phyloP scores from a whole-genome alignment of 2,329 filamentous ascomycete species.

The Calonectria ilicicola region DNA sequence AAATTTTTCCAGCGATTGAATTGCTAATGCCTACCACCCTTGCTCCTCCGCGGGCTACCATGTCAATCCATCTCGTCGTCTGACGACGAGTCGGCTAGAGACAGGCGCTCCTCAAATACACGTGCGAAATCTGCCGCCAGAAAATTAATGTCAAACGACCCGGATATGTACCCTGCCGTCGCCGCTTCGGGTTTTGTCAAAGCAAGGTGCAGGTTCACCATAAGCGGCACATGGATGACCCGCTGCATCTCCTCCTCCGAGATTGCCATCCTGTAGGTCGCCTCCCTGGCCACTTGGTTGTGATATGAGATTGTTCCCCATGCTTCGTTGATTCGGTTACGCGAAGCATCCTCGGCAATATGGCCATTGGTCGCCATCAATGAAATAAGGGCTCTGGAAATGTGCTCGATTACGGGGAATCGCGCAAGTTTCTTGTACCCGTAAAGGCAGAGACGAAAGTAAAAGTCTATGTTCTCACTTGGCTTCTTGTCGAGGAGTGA shows the following conservation, averaged over 20 bases:
- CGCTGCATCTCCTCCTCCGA: neutral
- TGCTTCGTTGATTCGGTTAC: neutral
- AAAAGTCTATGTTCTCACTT: constrained; percentile 48
- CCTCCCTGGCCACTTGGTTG: neutral
- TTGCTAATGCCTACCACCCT: neutral
- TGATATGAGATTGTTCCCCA: neutral
- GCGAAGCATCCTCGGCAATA: constrained; percentile 21
- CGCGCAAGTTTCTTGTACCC: constrained; percentile 50
- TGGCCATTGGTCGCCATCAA: constrained; percentile 48
- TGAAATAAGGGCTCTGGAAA: constrained; percentile 49
- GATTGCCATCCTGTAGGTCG: no score
- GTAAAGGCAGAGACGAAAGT: constrained; percentile 53
- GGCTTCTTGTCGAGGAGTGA: constrained; percentile 47
- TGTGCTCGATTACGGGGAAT: constrained; percentile 51
- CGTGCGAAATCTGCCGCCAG: constrained; percentile 49
- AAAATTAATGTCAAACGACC: constrained; percentile 48
- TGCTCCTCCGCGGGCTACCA: neutral
- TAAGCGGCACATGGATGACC: constrained; percentile 49
- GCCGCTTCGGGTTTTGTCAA: constrained; percentile 48
- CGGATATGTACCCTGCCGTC: constrained; percentile 48
- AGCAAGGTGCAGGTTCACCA: constrained; percentile 52
- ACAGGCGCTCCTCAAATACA: neutral
- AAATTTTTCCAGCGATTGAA: no score
- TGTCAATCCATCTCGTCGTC: neutral
- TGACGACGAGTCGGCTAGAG: neutral